A percentile compares a stretch with the other conserved stretches of the same genome.
These are phyloP conservation scores for Schizopora paradoxa DNA, from an alignment of 1,284 basidiomycete species.

Conservation along the genomic window DNA sequence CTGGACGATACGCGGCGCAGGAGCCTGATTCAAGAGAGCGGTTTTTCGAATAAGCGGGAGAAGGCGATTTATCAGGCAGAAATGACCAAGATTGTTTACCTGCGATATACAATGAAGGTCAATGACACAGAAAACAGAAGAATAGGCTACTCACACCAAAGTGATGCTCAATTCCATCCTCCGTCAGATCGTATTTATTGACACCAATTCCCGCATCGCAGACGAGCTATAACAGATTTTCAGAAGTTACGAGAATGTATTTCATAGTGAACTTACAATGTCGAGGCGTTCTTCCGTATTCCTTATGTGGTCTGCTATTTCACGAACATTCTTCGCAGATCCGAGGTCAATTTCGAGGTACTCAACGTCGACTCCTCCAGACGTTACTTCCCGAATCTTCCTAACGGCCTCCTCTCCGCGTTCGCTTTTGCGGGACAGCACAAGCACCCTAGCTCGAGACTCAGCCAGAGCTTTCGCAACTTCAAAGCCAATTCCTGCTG, in stretches of 20 bases:
- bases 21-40: conserved; percentile 24
- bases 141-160: conserved; percentile 23
- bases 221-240: conserved; percentile 30
- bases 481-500: conserved; percentile 37
- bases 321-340: conserved; percentile 32
- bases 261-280: conserved; percentile 28
- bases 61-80: conserved; percentile 39
- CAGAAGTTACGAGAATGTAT: not conserved
- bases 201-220: conserved; percentile 37
- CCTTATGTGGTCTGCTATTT: conserved; percentile 32
- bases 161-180: conserved; percentile 37
- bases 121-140: conserved; percentile 10
- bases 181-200: conserved; percentile 34
- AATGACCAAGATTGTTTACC: conserved; percentile 38
- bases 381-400: conserved; percentile 30
- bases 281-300: conserved; percentile 35
- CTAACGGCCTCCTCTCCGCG: conserved; percentile 35
- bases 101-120: conserved; percentile 1
- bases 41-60: conserved; percentile 39
- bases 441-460: conserved; percentile 35
- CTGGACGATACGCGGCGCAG: conserved; percentile 36
- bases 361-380: conserved; percentile 29
- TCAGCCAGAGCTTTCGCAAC: conserved; percentile 35
- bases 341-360: conserved; percentile 40
- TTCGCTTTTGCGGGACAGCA: conserved; percentile 36